Evolutionary conservation across 345 rosid species (phyloP).

Genomic region (Raphanus raphanistrum): DNA sequence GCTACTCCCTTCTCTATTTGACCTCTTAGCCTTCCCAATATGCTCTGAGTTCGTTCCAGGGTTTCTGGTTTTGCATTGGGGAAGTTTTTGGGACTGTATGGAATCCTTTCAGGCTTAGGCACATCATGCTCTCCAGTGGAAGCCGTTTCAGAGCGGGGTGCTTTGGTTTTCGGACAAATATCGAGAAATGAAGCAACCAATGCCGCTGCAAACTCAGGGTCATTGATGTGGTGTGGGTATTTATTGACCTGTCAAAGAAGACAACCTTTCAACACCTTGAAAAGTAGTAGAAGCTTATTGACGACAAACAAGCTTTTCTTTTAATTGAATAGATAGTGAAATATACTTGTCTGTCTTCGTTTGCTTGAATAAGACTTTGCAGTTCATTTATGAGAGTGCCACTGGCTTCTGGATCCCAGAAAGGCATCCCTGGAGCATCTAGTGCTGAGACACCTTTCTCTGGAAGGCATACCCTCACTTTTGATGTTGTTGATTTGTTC

Average conservation of each 20-base stretch:
- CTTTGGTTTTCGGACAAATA: conserved; percentile 44
- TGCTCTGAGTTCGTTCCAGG: conserved; percentile 60
- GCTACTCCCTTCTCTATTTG: conserved; percentile 71
- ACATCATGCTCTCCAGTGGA: conserved; percentile 29
- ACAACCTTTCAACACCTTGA: conserved; percentile 19
- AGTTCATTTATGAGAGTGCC: conserved; percentile 62
- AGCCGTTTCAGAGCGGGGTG: conserved; percentile 34
- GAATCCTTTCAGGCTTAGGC: conserved; percentile 40
- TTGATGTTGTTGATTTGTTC: conserved; percentile 67
- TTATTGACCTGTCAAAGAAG: conserved; percentile 53
- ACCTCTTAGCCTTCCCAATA: conserved; percentile 63
- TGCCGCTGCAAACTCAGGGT: conserved; percentile 75
- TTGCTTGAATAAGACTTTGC: conserved; percentile 54
- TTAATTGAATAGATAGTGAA: background rate
- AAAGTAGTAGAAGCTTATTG: conserved; percentile 45
- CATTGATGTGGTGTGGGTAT: conserved; percentile 74
- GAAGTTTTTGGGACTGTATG: conserved; percentile 64
- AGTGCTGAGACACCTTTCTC: conserved; percentile 79
- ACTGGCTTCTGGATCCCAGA: conserved; percentile 80
- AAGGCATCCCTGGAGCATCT: conserved; percentile 76
- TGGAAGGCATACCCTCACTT: conserved; percentile 69
- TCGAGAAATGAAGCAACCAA: conserved; percentile 74
- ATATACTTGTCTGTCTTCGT: conserved; percentile 64
- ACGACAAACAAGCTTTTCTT: conserved; percentile 50
- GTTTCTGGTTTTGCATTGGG: conserved; percentile 92